Base-by-base conservation (phyloP, 2,329 filamentous ascomycete genomes). In the Teratosphaeria destructans region DNA sequence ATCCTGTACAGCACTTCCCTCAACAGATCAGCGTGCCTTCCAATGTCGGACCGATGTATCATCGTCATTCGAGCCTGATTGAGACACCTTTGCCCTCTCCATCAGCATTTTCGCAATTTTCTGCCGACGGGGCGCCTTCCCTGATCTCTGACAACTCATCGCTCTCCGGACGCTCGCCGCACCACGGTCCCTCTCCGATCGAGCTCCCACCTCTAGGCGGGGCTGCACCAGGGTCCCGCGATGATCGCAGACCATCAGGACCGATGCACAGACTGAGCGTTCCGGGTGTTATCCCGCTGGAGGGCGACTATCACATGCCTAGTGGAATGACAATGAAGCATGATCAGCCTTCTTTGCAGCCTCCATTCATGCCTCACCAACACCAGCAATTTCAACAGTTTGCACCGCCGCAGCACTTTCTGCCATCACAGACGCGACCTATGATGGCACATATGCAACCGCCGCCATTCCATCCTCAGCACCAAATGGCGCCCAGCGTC, bases 61-160 rank as follows among this genome's bases (percentile, higher is more conserved):
- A 68, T 53, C 65, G 67, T 32, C 61, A 61, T 39, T 64, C 63
- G 35, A 60, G 63, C 14, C 63, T 69, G 59, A 74, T 76, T 62
- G 83, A 87, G 60, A 78, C 79, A 10, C 80, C 85, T 39, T 78
- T 87, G 65, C 83, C 82, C 52, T 88, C 85, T 8, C 86, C 86
- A 14, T 79, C 77, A 16, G 79, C 82, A 57, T 82, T 79, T 65
- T 87, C 84, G 2, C 83, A 86, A 57, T 78, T 81, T 47, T 89
- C 86, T 2, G 75, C 81, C 16, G 85, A 87, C 53, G 78, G 79
- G 34, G 83, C 85, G 4, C 86, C 86, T 6, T 88, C 87, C 1
- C 79, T 90, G 63, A 79, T 89, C 56, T 90, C 88, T 0, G 89
- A 94, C 71, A 75, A 70, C 55, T 78, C 77, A 23, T 79, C 77